phyloP scores from a whole-genome alignment of 768 basidiomycete species.

The Pseudohyphozyma bogoriensis region DNA sequence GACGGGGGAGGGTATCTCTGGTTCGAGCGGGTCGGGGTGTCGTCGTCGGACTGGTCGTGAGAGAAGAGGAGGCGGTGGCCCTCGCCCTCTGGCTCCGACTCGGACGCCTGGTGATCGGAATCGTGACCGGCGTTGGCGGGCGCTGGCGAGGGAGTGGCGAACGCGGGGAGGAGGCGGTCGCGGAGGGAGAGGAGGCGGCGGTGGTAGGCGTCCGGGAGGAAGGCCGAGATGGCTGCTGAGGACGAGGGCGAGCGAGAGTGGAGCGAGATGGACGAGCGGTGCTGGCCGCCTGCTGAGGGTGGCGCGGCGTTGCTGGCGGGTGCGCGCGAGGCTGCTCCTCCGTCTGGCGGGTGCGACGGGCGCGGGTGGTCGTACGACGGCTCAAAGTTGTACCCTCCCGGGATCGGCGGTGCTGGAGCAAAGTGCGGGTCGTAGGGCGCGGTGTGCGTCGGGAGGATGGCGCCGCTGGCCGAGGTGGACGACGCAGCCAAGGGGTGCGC shows the following conservation, averaged over 20 bases:
- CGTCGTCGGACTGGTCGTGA: conserved; percentile 18
- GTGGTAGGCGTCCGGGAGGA: conserved; percentile 51
- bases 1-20: conserved; percentile 17
- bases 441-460: not conserved
- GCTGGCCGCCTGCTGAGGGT: too few relatives aligned
- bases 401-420: conserved; percentile 29
- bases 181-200: conserved; percentile 37
- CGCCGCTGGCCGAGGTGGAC: not conserved
- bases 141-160: conserved; percentile 60
- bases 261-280: conserved; percentile 46
- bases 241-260: not conserved
- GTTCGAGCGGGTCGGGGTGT: not conserved
- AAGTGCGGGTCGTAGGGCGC: not conserved
- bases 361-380: too few relatives aligned
- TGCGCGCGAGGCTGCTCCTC: conserved; percentile 70
- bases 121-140: conserved; percentile 47
- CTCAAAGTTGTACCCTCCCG: conserved; percentile 67
- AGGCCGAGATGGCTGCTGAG: conserved; percentile 57
- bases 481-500: not conserved
- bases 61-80: conserved; percentile 20
- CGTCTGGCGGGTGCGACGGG: conserved; percentile 58
- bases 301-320: too few relatives aligned
- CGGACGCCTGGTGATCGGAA: not conserved
- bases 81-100: too few relatives aligned
- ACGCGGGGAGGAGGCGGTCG: conserved; percentile 32